phyloP scores from a whole-genome alignment of 2,329 filamentous ascomycete species.

The Juglanconis oblonga region DNA sequence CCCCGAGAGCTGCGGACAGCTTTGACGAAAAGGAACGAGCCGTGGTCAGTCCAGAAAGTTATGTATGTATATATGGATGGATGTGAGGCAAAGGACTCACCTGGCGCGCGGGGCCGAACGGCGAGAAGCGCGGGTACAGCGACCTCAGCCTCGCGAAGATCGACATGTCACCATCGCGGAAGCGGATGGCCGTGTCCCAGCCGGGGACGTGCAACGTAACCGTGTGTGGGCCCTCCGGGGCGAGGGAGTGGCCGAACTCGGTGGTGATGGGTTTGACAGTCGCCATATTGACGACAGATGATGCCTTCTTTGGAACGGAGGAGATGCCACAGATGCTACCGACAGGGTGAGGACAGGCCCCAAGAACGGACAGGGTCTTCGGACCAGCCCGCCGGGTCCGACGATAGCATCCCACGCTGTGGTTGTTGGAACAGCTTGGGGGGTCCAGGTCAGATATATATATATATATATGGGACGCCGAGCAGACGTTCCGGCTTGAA shows the following conservation, averaged over 20 bases:
- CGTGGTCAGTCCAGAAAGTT: neutral
- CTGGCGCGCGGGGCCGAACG: conserved; percentile 33
- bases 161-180: conserved; percentile 43
- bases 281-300: neutral
- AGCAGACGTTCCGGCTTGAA: neutral
- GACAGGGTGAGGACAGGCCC: too few relatives aligned
- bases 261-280: conserved; percentile 25
- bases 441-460: too few relatives aligned
- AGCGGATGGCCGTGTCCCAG: conserved; percentile 36
- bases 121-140: conserved; percentile 46
- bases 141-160: conserved; percentile 35
- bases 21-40: conserved; percentile 15
- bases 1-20: conserved; percentile 36
- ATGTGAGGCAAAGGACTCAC: conserved; percentile 24
- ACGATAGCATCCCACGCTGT: too few relatives aligned
- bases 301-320: neutral
- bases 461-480: too few relatives aligned
- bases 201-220: conserved; percentile 44
- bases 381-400: too few relatives aligned
- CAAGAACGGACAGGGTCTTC: too few relatives aligned
- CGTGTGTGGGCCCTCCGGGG: conserved; percentile 44
- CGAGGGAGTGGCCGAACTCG: conserved; percentile 42
- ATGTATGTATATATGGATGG: neutral
- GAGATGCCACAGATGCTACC: too few relatives aligned
- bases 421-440: neutral